Conservation (phyloP, 768 basidiomycete species). For the Daedaleopsis sinensis region DNA sequence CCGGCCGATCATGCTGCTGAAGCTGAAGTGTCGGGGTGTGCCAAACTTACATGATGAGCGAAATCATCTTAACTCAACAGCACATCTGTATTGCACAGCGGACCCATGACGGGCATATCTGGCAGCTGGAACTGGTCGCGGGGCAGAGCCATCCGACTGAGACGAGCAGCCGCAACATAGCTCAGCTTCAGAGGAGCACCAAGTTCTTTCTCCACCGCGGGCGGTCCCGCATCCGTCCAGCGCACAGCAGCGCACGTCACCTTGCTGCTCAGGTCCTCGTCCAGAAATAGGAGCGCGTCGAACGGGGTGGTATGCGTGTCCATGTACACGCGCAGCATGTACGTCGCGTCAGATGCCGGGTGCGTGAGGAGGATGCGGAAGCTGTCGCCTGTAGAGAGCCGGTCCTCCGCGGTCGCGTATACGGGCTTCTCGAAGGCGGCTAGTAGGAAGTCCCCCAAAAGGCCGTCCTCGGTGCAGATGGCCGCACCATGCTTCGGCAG, state of each 20-base stretch:
- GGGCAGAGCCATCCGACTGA: background rate
- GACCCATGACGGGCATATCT: background rate
- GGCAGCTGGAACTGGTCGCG: background rate
- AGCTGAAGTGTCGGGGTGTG: too few species aligned
- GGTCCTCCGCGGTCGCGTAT: background rate
- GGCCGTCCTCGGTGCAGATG: background rate
- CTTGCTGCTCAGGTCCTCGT: too few species aligned
- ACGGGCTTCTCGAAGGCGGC: background rate
- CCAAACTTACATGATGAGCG: too few species aligned
- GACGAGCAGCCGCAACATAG: background rate
- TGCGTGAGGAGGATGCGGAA: background rate
- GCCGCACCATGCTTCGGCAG: background rate
- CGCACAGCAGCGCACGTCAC: background rate
- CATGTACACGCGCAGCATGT: too few species aligned
- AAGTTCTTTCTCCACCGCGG: too few species aligned
- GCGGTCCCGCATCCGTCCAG: too few species aligned
- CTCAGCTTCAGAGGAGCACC: too few species aligned
- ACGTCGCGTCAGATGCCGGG: background rate
- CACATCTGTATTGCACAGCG: background rate
- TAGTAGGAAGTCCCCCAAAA: background rate
- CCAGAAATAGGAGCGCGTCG: too few species aligned
- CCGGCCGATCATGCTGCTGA: too few species aligned
- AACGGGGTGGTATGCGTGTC: too few species aligned
- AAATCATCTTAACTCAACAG: background rate
- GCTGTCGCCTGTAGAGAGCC: too few species aligned